Base-by-base conservation (phyloP, 805 yeast genomes). In the Kodamaea jinghongensis region DNA sequence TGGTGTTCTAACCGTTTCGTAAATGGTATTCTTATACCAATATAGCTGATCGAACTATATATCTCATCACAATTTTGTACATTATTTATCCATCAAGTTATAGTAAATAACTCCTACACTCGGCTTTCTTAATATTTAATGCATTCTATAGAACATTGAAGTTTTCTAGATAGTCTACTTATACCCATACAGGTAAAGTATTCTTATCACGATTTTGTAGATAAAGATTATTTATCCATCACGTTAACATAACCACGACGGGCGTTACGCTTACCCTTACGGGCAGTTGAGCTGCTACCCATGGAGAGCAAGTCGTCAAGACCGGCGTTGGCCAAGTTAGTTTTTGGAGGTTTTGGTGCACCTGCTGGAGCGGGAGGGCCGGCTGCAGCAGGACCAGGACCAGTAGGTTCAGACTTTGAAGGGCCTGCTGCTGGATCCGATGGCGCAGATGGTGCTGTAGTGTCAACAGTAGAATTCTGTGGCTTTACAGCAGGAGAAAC, bases 231-330 rank as follows among this genome's bases (percentile, higher is more conserved):
- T 36, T 42, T 39, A 25, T 44, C 44, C 83, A 82, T 76, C 6
- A 82, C 83, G 56, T 83, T 84, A 33, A 83, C 86, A 52, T 83
- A 83, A 4, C 78, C 65, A 50, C 70, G 61, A 36, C 66, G 60
- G 4, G 56, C 55, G 11, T 55, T 60, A 41, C 60, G 56, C 48
- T 61, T 63, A 15, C 52, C 48, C 40, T 54, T 56, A 12, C 64
- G 45, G 4, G 49, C 25, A 10, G 48, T 36, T 5, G 51, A 46
- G 14, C 54, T 39, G 3, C 59, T 57, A 9, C 65, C 60, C 42
- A 67, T 34, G 10, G 66, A 56, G 15, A 68, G 50, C 28, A 68
- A 55, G 48, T 65, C 71, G 39, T 68, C 74, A 34, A 68, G 55
- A 0, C 70, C 70, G 4, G 72, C 73, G 33, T 54, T 61, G 3